Evolutionary conservation across 2,329 filamentous ascomycete genomes (phyloP).

Genomic region (Fusarium sp.): DNA sequence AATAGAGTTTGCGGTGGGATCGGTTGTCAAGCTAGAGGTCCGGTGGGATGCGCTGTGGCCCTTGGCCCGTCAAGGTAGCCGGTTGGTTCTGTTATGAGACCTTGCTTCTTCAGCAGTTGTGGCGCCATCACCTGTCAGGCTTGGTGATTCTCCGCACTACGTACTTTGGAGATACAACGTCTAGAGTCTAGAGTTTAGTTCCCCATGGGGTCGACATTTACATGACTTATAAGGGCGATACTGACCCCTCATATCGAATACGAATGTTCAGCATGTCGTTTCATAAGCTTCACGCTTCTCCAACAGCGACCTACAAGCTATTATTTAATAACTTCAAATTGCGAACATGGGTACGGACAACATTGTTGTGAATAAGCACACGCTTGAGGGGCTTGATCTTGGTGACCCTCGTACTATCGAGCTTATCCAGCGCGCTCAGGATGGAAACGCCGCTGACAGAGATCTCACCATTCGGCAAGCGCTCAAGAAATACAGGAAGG

Average conservation of each 20-base stretch:
- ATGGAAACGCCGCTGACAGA: slow-evolving; percentile 33
- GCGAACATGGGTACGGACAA: neutral
- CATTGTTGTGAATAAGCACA: neutral
- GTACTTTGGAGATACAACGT: neutral
- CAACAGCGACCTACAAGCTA: fast-evolving
- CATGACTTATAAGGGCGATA: neutral
- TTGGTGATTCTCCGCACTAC: neutral
- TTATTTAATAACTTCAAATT: neutral
- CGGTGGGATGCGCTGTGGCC: neutral
- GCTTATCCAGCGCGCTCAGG: slow-evolving; percentile 29
- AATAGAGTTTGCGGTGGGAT: neutral
- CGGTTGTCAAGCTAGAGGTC: fast-evolving
- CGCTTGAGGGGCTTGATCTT: neutral
- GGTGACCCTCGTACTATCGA: neutral
- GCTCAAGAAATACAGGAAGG: neutral
- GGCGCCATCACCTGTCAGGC: neutral
- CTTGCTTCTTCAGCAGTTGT: neutral
- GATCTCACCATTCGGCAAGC: slow-evolving; percentile 33
- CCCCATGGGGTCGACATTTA: neutral
- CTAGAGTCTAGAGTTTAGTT: neutral
- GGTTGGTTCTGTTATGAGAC: neutral
- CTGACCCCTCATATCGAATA: neutral
- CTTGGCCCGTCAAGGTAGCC: fast-evolving
- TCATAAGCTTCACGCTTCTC: fast-evolving
- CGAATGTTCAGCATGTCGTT: fast-evolving